Conservation (phyloP, 2,329 filamentous ascomycete genomes). For the Malbranchea cinnamomea region DNA sequence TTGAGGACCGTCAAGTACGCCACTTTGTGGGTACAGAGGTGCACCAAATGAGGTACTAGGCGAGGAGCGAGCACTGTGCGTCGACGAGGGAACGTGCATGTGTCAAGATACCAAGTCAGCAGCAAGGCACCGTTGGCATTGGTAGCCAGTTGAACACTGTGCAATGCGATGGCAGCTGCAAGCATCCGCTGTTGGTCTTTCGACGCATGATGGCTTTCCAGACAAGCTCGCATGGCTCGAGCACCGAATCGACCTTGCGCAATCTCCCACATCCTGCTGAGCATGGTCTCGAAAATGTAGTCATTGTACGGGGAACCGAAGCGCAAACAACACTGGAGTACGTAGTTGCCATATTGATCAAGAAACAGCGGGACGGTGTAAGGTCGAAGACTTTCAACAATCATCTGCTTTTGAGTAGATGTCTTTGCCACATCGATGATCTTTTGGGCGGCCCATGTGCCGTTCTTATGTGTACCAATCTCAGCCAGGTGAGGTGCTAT, state of each 20-base stretch:
- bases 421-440: slow-evolving; percentile 95
- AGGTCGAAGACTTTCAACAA: slow-evolving; percentile 68
- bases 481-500: slow-evolving; percentile 88
- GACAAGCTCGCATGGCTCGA: slow-evolving; percentile 86
- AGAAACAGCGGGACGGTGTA: slow-evolving; percentile 87
- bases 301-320: slow-evolving; percentile 81
- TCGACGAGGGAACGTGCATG: slow-evolving; percentile 85
- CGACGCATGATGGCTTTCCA: slow-evolving; percentile 88
- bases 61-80: slow-evolving; percentile 84
- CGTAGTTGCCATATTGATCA: slow-evolving; percentile 97
- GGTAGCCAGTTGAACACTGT: slow-evolving; percentile 90
- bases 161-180: slow-evolving; percentile 84
- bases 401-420: slow-evolving; percentile 63
- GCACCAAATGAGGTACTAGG: slow-evolving; percentile 81
- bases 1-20: slow-evolving; percentile 94
- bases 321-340: slow-evolving; percentile 88
- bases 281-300: slow-evolving; percentile 97
- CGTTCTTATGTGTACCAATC: slow-evolving; percentile 97
- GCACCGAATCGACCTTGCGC: slow-evolving; percentile 87
- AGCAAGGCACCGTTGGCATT: slow-evolving; percentile 91
- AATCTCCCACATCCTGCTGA: slow-evolving; percentile 85
- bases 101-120: slow-evolving; percentile 95
- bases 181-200: slow-evolving; percentile 94
- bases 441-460: slow-evolving; percentile 98
- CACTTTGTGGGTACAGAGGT: slow-evolving; percentile 96